Conservation (phyloP, 805 yeast genomes). For the Jamesozyma rosinii region DNA sequence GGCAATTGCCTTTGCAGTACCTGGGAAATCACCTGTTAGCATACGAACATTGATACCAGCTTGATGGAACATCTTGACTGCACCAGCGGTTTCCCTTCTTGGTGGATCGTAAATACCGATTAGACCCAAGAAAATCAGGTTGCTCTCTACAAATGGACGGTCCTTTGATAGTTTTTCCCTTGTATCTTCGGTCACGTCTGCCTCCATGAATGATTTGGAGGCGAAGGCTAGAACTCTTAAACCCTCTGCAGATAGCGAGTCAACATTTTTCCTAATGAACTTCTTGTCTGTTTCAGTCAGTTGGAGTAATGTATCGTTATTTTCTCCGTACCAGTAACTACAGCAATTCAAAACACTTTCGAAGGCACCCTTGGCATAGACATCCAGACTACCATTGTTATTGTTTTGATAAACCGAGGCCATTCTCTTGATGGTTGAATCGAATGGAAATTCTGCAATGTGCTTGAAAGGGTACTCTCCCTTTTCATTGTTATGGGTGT, state of each 20-base stretch:
- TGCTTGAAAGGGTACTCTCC: slow-evolving; percentile 43
- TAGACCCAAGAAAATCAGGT: slow-evolving; percentile 70
- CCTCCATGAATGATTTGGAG: slow-evolving; percentile 26
- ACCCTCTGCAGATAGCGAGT: slow-evolving; percentile 67
- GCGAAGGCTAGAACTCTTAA: slow-evolving; percentile 81
- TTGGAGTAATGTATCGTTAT: slow-evolving; percentile 42
- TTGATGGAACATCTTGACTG: slow-evolving; percentile 66
- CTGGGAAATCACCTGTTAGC: slow-evolving; percentile 92
- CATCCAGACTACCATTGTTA: slow-evolving; percentile 42
- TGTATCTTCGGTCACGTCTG: slow-evolving; percentile 29
- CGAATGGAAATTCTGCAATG: slow-evolving; percentile 72
- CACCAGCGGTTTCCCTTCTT: slow-evolving; percentile 68
- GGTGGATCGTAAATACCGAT: slow-evolving; percentile 98
- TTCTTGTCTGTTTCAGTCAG: slow-evolving; percentile 43
- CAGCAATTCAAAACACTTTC: slow-evolving; percentile 64
- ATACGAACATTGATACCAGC: slow-evolving; percentile 97
- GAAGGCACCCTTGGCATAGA: slow-evolving; percentile 82
- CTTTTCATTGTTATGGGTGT: slow-evolving; percentile 38
- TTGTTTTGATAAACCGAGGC: slow-evolving; percentile 59
- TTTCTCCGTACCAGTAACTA: slow-evolving; percentile 45
- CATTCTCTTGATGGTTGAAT: slow-evolving; percentile 81
- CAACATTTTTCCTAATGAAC: slow-evolving; percentile 47
- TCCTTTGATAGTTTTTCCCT: slow-evolving; percentile 20
- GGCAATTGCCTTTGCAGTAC: slow-evolving; percentile 80
- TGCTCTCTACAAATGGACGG: slow-evolving; percentile 40